Base-by-base conservation (phyloP, 1,284 basidiomycete genomes). In the Sphaerobolus stellatus region DNA sequence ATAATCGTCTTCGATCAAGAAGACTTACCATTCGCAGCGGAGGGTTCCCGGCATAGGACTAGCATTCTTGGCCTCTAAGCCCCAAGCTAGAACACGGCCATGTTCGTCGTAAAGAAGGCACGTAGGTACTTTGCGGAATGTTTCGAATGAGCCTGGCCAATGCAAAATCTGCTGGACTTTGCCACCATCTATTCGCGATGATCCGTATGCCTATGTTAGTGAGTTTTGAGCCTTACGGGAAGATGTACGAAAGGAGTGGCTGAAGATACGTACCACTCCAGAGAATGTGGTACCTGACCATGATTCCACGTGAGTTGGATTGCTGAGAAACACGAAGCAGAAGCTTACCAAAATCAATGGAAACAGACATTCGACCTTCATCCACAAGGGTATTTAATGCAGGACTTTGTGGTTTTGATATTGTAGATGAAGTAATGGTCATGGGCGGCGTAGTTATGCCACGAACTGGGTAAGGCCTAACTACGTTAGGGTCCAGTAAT, bases 91-190 rank as follows among this genome's bases (percentile, higher is more conserved):
- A 1, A 90, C 83, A 57, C 77, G 76, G 0, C 88, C 88, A 36
- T 72, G 68, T 45, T 85, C 81, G 61, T 90, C 84, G 59, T 90
- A 91, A 13, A 91, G 67, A 27, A 91, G 71, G 66, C 88, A 90
- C 0, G 89, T 91, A 4, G 88, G 89, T 43, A 91, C 85, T 71
- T 90, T 90, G 63, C 87, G 77, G 72, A 88, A 90, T 1, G 84
- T 88, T 67, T 90, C 89, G 56, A 82, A 79, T 2, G 87, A 87
- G 24, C 87, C 86, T 1, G 87, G 87, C 88, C 88, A 90, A 56
- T 80, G 80, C 7, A 91, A 68, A 49, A 91, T 90, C 64, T 90
- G 88, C 61, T 90, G 89, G 1, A 91, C 79, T 58, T 75, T 75
- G 11, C 88, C 89, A 2, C 78, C 80, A n/a, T 84, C 81, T 59